phyloP scores from a whole-genome alignment of 2,329 filamentous ascomycete genomes.

The Fusarium sp. region DNA sequence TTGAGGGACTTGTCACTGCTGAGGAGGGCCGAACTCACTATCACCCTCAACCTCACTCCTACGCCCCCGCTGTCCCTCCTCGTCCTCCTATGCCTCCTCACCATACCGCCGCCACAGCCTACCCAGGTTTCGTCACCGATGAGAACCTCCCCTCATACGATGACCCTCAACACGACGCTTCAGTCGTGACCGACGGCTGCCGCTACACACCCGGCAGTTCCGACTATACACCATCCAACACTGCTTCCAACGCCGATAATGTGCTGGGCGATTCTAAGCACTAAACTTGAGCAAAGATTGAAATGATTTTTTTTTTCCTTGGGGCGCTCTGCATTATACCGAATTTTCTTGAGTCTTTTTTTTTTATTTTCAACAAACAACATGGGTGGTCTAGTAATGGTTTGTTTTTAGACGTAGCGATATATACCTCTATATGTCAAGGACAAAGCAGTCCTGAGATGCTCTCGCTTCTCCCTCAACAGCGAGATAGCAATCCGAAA shows the following conservation, averaged over 20 bases:
- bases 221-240: conserved; percentile 38
- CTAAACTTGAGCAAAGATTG: conserved; percentile 20
- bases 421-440: not conserved
- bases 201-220: conserved; percentile 52
- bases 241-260: conserved; percentile 34
- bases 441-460: not conserved
- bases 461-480: conserved; percentile 12
- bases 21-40: conserved; percentile 51
- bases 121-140: conserved; percentile 39
- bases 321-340: conserved; percentile 29
- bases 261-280: conserved; percentile 42
- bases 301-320: conserved; percentile 23
- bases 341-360: conserved; percentile 5
- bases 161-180: conserved; percentile 46
- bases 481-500: conserved; percentile 33
- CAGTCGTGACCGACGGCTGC: conserved; percentile 58
- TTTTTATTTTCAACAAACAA: conserved; percentile 16
- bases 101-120: conserved; percentile 31
- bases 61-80: conserved; percentile 27
- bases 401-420: not conserved
- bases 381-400: conserved; percentile 2
- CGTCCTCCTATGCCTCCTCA: conserved; percentile 34
- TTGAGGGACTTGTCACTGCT: conserved; percentile 59
- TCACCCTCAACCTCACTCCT: conserved; percentile 15
- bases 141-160: conserved; percentile 59